A percentile compares a stretch with the other conserved stretches of the same genome.
These are phyloP conservation scores for Ascochyta rabiei DNA, from an alignment of 2,329 filamentous ascomycete genomes.

Conservation along the genomic window DNA sequence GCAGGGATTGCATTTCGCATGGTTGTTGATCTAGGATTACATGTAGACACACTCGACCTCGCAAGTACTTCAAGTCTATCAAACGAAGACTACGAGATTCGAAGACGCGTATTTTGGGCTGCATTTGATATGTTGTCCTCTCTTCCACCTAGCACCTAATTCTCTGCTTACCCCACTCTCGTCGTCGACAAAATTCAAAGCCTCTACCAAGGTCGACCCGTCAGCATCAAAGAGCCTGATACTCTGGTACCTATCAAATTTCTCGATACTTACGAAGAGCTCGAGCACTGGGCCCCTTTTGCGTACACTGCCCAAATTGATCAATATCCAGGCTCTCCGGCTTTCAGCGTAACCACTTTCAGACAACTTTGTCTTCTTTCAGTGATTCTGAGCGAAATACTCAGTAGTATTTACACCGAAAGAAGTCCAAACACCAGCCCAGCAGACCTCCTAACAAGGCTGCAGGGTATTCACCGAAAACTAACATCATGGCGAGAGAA, in stretches of 20 bases:
- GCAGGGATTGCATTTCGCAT: conserved; percentile 63
- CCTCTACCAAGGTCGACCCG: conserved; percentile 61
- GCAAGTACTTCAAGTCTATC: conserved; percentile 38
- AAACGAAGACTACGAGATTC: conserved; percentile 55
- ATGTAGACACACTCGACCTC: conserved; percentile 51
- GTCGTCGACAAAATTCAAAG: conserved; percentile 60
- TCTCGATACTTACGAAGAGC: conserved; percentile 59
- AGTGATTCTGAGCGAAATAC: conserved; percentile 53
- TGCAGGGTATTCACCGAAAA: conserved; percentile 50
- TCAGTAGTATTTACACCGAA: conserved; percentile 49
- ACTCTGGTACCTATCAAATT: conserved; percentile 56
- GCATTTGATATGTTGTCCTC: conserved; percentile 43
- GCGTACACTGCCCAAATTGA: conserved; percentile 34
- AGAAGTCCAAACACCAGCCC: conserved; percentile 40
- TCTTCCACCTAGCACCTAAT: no score
- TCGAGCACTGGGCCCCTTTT: conserved; percentile 58
- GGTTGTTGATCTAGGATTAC: conserved; percentile 61
- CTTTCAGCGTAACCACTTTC: conserved; percentile 55
- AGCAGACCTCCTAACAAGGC: conserved; percentile 45
- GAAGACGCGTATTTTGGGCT: conserved; percentile 56
- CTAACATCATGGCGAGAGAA: conserved; percentile 51
- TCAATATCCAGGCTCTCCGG: conserved; percentile 43
- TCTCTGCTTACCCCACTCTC: neutral
- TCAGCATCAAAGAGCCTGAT: conserved; percentile 55
- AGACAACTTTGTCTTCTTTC: conserved; percentile 53